Conservation (phyloP, 2,329 filamentous ascomycete genomes). For the Beauveria rudraprayagi region DNA sequence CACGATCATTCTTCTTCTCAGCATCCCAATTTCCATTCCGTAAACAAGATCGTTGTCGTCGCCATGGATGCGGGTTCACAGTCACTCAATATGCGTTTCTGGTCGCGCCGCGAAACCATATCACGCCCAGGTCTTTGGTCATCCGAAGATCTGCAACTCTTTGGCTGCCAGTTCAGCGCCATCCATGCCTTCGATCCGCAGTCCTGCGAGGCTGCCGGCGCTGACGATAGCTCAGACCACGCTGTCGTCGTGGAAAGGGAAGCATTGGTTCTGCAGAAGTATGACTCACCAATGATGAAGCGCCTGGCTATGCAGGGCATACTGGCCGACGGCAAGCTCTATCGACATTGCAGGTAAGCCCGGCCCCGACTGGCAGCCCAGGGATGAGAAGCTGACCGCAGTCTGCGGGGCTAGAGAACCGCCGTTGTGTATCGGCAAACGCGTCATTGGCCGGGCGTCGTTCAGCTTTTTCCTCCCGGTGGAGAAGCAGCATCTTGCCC, state of each 20-base stretch:
- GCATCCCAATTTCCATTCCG: not conserved
- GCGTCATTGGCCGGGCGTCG: not conserved
- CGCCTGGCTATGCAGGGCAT: not conserved
- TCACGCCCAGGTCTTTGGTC: not conserved
- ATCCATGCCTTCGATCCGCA: not conserved
- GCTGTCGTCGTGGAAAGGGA: not conserved
- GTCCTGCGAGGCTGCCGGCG: not conserved
- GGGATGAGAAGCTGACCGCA: not conserved
- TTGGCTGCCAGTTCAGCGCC: not conserved
- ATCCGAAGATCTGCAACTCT: not conserved
- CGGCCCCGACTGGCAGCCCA: not conserved
- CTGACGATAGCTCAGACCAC: not conserved
- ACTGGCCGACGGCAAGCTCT: not conserved
- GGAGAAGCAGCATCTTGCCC: not conserved
- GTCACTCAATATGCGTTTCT: not conserved
- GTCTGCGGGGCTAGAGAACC: not conserved
- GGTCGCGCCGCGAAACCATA: not conserved
- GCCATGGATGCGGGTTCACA: not conserved
- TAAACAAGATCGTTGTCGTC: not conserved
- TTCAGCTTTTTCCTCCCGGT: not conserved
- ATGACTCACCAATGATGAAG: not conserved
- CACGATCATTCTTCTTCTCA: not conserved
- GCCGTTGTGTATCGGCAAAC: not conserved
- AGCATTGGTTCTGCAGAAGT: not conserved
- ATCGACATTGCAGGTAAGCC: not conserved